A percentile compares a stretch with the other conserved stretches of the same genome.
phyloP scores from a whole-genome alignment of 495 filamentous ascomycete species.

The Tetracladium setigerum region DNA sequence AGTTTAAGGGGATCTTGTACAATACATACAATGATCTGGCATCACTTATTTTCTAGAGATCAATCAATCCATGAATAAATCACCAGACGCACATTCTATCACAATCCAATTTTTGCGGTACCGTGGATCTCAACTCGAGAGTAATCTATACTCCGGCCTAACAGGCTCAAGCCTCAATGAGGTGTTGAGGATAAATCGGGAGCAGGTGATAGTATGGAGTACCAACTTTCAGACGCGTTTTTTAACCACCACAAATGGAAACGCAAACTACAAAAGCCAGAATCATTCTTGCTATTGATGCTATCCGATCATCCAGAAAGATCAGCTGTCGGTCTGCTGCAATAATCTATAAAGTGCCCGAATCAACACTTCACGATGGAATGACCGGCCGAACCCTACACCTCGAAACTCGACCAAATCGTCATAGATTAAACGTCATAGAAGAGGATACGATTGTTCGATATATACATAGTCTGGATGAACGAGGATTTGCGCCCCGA shows the following conservation, averaged over 20 bases:
- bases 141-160: no score
- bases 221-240: slow-evolving; percentile 8
- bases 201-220: no score
- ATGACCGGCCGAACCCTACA: slow-evolving; percentile 1
- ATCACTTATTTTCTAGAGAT: no score
- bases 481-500: slow-evolving; percentile 21
- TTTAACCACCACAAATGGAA: slow-evolving; percentile 5
- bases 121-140: no score
- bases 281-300: slow-evolving; percentile 18
- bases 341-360: slow-evolving; percentile 20
- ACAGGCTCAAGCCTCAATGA: no score
- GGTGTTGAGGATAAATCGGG: no score
- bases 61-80: no score
- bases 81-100: no score
- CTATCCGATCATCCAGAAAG: slow-evolving; percentile 17
- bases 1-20: no score
- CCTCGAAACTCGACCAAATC: background rate
- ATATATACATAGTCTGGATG: slow-evolving; percentile 30
- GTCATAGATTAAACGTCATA: slow-evolving; percentile 22
- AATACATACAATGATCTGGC: no score
- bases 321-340: slow-evolving; percentile 12
- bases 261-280: slow-evolving; percentile 13
- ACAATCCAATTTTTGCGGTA: no score
- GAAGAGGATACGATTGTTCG: slow-evolving; percentile 26
- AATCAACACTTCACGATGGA: slow-evolving; percentile 18